phyloP scores from a whole-genome alignment of 2,329 filamentous ascomycete species.

The Pestalotiopsis sp. region DNA sequence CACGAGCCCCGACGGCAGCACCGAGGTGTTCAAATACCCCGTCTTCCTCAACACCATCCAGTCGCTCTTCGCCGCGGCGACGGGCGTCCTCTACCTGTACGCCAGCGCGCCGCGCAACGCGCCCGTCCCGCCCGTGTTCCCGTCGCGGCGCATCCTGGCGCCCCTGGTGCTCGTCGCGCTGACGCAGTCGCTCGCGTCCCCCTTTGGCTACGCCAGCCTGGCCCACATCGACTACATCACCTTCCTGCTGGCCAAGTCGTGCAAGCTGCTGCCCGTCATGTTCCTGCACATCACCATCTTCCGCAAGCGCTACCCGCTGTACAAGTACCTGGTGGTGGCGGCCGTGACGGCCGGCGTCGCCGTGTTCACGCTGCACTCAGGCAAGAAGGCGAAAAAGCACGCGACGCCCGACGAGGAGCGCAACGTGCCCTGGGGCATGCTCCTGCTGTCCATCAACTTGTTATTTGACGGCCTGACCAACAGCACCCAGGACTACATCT shows the following conservation, averaged over 20 bases:
- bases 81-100: constrained; percentile 80
- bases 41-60: constrained; percentile 97
- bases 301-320: constrained; percentile 84
- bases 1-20: constrained; percentile 57
- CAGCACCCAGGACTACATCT: constrained; percentile 95
- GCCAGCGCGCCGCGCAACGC: constrained; percentile 59
- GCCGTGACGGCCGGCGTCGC: constrained; percentile 92
- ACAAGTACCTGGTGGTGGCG: constrained; percentile 94
- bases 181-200: constrained; percentile 86
- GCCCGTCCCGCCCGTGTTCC: constrained; percentile 70
- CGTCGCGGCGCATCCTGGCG: constrained; percentile 71
- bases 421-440: constrained; percentile 76
- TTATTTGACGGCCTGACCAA: constrained; percentile 97
- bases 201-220: constrained; percentile 91
- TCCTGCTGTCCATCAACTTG: constrained; percentile 85
- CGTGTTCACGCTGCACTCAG: constrained; percentile 88
- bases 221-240: constrained; percentile 97
- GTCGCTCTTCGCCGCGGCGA: constrained; percentile 82
- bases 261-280: constrained; percentile 99
- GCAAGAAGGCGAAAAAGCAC: constrained; percentile 46
- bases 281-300: constrained; percentile 92
- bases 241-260: constrained; percentile 95
- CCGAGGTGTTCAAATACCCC: constrained; percentile 87
- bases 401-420: constrained; percentile 47
- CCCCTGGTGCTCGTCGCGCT: constrained; percentile 85